Evolutionary conservation across 2,329 filamentous ascomycete species (phyloP).

Genomic region (Pseudogymnoascus sp.): DNA sequence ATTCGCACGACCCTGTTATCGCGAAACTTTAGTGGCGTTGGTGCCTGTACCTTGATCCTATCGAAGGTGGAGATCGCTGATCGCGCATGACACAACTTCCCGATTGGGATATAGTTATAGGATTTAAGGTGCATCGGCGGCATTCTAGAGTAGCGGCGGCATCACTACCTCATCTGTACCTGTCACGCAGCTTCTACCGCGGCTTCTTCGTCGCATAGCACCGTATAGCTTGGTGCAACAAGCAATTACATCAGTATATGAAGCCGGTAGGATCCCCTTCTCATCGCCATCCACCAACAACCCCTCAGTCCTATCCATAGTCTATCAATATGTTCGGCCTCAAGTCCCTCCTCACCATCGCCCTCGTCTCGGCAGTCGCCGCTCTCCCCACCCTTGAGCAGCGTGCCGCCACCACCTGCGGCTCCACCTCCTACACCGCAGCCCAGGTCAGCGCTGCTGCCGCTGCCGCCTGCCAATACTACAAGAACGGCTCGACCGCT

Average conservation of each 20-base stretch:
- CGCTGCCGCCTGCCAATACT: slow-evolving; percentile 42
- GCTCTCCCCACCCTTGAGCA: slow-evolving; percentile 25
- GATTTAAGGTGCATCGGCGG: slow-evolving; percentile 5
- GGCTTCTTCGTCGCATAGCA: background rate
- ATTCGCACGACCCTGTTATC: background rate
- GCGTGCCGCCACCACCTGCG: slow-evolving; percentile 44
- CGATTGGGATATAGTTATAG: background rate
- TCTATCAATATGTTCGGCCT: background rate
- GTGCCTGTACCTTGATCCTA: background rate
- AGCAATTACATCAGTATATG: background rate
- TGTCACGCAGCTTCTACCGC: background rate
- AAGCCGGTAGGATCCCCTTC: background rate
- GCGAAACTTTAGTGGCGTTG: slow-evolving; percentile 2
- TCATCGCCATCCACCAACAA: background rate
- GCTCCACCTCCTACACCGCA: slow-evolving; percentile 42
- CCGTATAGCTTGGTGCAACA: background rate
- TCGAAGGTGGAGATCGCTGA: background rate
- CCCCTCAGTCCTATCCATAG: background rate
- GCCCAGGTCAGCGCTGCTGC: slow-evolving; percentile 41
- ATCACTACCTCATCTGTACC: background rate
- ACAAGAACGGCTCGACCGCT: slow-evolving; percentile 31
- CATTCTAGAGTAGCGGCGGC: background rate
- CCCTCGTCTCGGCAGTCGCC: slow-evolving; percentile 10
- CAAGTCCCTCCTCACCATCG: slow-evolving; percentile 8
- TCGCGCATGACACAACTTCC: slow-evolving; percentile 3